A percentile compares a stretch with the other conserved stretches of the same genome.
Conservation (phyloP, 2,329 filamentous ascomycete genomes). For the Pestalotiopsis sp. region DNA sequence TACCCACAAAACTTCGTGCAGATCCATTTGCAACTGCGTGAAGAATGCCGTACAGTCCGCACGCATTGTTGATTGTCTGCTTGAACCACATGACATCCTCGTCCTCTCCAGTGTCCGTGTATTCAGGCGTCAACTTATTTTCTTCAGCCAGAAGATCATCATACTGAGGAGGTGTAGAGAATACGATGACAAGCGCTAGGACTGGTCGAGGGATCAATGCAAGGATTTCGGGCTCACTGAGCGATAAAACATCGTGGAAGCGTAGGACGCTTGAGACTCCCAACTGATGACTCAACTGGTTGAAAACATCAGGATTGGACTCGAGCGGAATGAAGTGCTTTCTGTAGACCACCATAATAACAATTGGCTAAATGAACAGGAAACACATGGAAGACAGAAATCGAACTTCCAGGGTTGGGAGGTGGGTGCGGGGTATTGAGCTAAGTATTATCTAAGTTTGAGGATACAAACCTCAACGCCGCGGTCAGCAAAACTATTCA, state of each 20-base stretch:
- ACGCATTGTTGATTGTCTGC: conserved; percentile 74
- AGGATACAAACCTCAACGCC: too few species aligned
- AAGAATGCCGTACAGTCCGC: conserved; percentile 68
- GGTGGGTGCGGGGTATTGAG: too few species aligned
- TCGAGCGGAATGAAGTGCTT: conserved; percentile 35
- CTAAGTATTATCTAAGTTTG: too few species aligned
- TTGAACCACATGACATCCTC: conserved; percentile 75
- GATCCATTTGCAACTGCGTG: conserved; percentile 66
- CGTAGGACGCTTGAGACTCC: conserved; percentile 59
- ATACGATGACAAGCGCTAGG: conserved; percentile 69
- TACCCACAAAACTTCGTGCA: conserved; percentile 38
- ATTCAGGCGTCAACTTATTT: conserved; percentile 16
- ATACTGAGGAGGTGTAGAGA: conserved; percentile 64
- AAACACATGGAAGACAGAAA: too few species aligned
- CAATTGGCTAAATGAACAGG: background rate
- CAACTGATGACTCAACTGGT: conserved; percentile 62
- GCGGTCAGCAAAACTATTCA: too few species aligned
- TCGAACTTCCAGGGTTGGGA: too few species aligned
- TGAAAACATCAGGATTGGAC: conserved; percentile 69
- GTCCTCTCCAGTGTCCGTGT: conserved; percentile 39
- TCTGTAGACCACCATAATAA: background rate
- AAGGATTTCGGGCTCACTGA: conserved; percentile 68
- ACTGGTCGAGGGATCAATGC: conserved; percentile 56
- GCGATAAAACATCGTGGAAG: conserved; percentile 72
- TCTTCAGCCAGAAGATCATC: conserved; percentile 51